A percentile compares a stretch with the other conserved stretches of the same genome.
Evolutionary conservation across 169 alveolate genomes (phyloP).

Genomic region (Cryptosporidium viatorum): DNA sequence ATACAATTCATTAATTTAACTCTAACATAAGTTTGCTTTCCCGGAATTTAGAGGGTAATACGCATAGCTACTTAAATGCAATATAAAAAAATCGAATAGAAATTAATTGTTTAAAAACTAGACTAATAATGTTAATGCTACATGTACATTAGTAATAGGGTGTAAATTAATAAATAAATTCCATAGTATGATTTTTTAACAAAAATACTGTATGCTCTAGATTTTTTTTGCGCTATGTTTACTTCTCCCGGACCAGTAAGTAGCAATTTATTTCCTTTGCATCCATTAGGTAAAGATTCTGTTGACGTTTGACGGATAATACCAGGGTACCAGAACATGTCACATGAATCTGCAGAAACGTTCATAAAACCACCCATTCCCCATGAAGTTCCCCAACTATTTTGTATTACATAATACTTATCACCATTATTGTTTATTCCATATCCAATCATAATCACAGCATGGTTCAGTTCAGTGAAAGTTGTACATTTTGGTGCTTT

Average conservation of each 20-base stretch:
- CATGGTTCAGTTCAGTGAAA: constrained; percentile 71
- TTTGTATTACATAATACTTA: constrained; percentile 66
- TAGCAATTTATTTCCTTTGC: constrained; percentile 34
- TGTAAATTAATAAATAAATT: background rate
- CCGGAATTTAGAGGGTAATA: constrained; percentile 4
- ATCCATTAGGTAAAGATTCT: background rate
- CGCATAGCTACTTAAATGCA: background rate
- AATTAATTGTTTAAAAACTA: background rate
- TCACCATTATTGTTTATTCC: constrained; percentile 57
- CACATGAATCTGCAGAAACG: constrained; percentile 54
- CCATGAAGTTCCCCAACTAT: constrained; percentile 74
- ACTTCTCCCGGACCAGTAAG: constrained; percentile 46
- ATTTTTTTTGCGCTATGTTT: background rate
- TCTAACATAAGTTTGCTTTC: background rate
- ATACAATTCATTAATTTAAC: background rate
- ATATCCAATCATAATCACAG: constrained; percentile 74
- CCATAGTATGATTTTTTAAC: background rate
- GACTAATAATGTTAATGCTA: background rate
- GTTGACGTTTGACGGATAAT: constrained; percentile 38
- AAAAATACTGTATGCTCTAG: background rate
- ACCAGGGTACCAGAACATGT: constrained; percentile 74
- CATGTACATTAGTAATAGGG: background rate
- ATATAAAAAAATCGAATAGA: background rate
- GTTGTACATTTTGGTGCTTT: constrained; percentile 68
- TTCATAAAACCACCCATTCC: constrained; percentile 71